Percentiles rank a stretch among this genome's conserved stretches.
Evolutionary conservation across 2,329 filamentous ascomycete species (phyloP).

Genomic region (Curvularia sp.): DNA sequence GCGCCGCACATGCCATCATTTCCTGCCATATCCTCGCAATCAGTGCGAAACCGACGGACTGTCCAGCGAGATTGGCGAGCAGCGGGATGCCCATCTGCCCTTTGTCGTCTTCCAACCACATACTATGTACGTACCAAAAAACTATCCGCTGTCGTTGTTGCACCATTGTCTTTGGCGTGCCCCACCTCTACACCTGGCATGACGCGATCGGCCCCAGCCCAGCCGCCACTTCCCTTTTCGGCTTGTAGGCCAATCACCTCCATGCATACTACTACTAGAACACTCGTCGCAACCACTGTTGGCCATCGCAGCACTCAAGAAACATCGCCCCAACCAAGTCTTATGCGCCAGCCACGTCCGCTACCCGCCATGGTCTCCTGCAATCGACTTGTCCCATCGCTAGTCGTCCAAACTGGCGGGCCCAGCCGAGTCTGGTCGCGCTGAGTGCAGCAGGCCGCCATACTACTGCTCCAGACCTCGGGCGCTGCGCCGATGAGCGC

Average conservation of each 20-base stretch:
- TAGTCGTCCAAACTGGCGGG: constrained; percentile 19
- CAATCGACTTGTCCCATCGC: constrained; percentile 26
- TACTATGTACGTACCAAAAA: no score
- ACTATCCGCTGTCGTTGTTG: constrained; percentile 27
- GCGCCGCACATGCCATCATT: constrained; percentile 25
- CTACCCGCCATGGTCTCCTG: constrained; percentile 1
- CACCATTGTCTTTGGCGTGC: constrained; percentile 24
- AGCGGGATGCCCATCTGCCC: no score
- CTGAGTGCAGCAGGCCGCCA: not conserved
- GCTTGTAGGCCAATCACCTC: constrained; percentile 22
- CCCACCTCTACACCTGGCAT: constrained; percentile 31
- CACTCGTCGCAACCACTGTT: not conserved
- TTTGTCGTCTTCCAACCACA: not conserved
- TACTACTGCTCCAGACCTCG: not conserved
- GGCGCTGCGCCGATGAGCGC: not conserved
- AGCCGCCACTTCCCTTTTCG: constrained; percentile 30
- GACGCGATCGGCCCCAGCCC: constrained; percentile 22
- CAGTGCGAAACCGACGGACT: not conserved
- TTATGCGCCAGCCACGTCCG: not conserved
- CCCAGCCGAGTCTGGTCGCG: not conserved
- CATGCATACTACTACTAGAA: not conserved
- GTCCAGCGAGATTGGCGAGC: no score
- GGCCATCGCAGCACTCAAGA: constrained; percentile 1
- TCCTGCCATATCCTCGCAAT: constrained; percentile 11
- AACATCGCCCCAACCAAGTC: not conserved